A percentile compares a stretch with the other conserved stretches of the same genome.
Evolutionary conservation across 2,329 filamentous ascomycete species (phyloP).

Genomic region (Neonectria hederae): DNA sequence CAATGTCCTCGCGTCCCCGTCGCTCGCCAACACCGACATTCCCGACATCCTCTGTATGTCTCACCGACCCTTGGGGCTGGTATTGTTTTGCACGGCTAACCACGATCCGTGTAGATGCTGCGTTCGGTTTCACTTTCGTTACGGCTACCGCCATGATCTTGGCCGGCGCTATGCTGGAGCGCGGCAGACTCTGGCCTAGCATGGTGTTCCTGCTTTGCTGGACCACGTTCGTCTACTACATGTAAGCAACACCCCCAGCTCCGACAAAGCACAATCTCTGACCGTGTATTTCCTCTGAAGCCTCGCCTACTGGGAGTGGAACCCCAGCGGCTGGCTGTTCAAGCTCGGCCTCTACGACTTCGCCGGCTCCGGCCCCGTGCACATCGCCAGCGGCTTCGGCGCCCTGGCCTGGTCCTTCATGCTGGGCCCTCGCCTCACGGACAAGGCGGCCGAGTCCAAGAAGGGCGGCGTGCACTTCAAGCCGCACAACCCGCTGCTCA

Average conservation of each 20-base stretch:
- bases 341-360: constrained; percentile 69
- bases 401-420: constrained; percentile 71
- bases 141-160: constrained; percentile 52
- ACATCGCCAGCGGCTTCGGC: constrained; percentile 70
- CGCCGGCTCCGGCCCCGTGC: constrained; percentile 70
- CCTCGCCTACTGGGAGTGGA: constrained; percentile 75
- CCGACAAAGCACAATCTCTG: background rate
- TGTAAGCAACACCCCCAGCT: constrained; percentile 27
- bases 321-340: constrained; percentile 71
- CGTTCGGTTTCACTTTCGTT: constrained; percentile 51
- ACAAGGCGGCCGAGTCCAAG: constrained; percentile 29
- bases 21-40: constrained; percentile 49
- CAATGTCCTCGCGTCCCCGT: constrained; percentile 50
- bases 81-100: background rate
- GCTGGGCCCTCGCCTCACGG: constrained; percentile 62
- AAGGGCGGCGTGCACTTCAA: constrained; percentile 48
- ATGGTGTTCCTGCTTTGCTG: constrained; percentile 71
- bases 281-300: constrained; percentile 3
- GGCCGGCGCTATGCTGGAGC: constrained; percentile 51
- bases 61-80: fast-evolving
- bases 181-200: constrained; percentile 53
- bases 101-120: constrained; percentile 36
- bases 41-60: constrained; percentile 48
- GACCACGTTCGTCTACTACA: constrained; percentile 71
- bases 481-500: constrained; percentile 70